Evolutionary conservation across 116 monocot species (phyloP).

Genomic region (Cymodocea nodosa): DNA sequence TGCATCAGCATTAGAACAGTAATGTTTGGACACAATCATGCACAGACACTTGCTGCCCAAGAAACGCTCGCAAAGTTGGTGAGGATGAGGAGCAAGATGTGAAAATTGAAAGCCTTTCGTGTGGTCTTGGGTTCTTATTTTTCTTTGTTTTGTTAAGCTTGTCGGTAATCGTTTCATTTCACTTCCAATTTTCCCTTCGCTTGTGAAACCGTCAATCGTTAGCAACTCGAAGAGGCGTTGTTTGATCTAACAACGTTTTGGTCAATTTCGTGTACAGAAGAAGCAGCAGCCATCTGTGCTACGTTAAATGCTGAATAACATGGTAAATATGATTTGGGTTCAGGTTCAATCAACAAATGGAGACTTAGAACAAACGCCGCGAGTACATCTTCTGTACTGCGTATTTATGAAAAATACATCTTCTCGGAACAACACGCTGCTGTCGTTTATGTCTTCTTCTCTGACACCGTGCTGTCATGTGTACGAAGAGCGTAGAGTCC

Average conservation of each 20-base stretch:
- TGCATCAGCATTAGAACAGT: constrained; percentile 90
- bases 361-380: too few relatives aligned
- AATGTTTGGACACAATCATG: constrained; percentile 80
- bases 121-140: background rate
- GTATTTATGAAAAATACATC: too few relatives aligned
- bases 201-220: background rate
- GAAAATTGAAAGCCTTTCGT: background rate
- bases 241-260: background rate
- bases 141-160: background rate
- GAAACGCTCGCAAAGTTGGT: constrained; percentile 78
- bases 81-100: constrained; percentile 68
- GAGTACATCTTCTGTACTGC: too few relatives aligned
- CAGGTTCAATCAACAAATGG: too few relatives aligned
- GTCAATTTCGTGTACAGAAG: background rate
- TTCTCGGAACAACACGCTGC: too few relatives aligned
- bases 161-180: background rate
- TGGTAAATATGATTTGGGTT: too few relatives aligned
- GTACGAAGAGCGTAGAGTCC: too few relatives aligned
- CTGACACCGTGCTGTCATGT: too few relatives aligned
- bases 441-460: too few relatives aligned
- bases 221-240: background rate
- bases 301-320: too few relatives aligned
- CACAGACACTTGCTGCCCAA: constrained; percentile 74
- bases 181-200: background rate
- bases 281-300: background rate